Base-by-base conservation (phyloP, 2,329 filamentous ascomycete species). In the Berkeleyomyces basicola region DNA sequence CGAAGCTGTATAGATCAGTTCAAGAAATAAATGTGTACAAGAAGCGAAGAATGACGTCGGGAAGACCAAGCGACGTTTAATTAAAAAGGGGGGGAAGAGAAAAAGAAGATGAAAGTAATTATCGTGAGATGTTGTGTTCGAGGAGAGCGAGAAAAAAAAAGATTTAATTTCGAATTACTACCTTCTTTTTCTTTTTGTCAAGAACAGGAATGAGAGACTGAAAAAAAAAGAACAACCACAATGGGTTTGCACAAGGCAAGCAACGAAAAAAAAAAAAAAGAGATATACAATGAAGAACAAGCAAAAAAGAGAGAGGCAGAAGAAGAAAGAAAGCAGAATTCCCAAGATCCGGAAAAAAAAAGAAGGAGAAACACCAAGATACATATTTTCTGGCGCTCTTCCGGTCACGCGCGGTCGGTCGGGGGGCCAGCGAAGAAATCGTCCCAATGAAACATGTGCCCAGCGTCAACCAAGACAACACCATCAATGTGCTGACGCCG, bases 51-150 rank as follows among this genome's bases (percentile, higher is more conserved):
- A 6, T 33, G 67, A 70, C 64, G 65, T 67, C 67, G 63, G 65
- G 69, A 66, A 68, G 71, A 68, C 61, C 59, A 64, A 69, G 70
- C 58, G 11, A 44, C 64, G 62, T 44, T 6, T 43, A 59, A 23
- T 31, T 14, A 57, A 62, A 62, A 36, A 55, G 44, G 57, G 5
- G 16, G 51, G 42, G 23, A 16, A 61, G 31, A 47, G 36, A 40
- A 58, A 60, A 47, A 57, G 47, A 62, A 4, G 23, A 58, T 33
- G 33, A 40, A 42, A 58, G 10, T 14, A 31, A 55, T 46, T 37
- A 62, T 51, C 47, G 47, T 14, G 49, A 44, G 51, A 57, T 37
- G 6, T 37, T 47, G 7, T 42, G 33, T 55, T 58, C 58, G 58
- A 60, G 40, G 23, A n/a, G 57, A 42, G 16, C 47, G 47, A 60